These are phyloP conservation scores for Mortierella sp. DNA, from an alignment of 371 early-diverging fungal species.

Conservation along the genomic window DNA sequence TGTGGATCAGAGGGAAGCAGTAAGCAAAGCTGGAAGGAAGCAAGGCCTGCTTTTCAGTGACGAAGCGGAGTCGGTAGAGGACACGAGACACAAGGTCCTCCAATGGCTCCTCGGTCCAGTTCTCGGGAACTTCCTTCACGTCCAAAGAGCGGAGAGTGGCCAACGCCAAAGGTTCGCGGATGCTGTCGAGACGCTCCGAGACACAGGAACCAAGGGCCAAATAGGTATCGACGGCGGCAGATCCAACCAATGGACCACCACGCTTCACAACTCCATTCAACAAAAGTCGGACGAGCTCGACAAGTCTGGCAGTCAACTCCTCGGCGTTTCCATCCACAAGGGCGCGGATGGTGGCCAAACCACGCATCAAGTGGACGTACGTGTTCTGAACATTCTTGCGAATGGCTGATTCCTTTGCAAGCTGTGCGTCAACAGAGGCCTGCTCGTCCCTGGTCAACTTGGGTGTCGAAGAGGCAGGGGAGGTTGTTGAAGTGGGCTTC, in stretches of 20 bases:
- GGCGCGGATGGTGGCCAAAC: conserved; percentile 76
- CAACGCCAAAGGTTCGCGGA: conserved; percentile 69
- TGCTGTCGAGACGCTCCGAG: conserved; percentile 63
- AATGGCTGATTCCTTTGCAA: conserved; percentile 82
- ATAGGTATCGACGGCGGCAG: conserved; percentile 71
- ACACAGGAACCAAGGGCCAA: conserved; percentile 67
- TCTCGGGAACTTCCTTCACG: conserved; percentile 71
- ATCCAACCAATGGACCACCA: conserved; percentile 72
- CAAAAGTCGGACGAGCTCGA: conserved; percentile 64
- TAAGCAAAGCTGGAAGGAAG: conserved; percentile 85
- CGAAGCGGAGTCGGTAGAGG: conserved; percentile 81
- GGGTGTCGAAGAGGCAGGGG: conserved; percentile 53
- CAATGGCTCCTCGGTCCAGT: conserved; percentile 81
- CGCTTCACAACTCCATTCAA: conserved; percentile 67
- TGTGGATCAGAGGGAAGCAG: conserved; percentile 84
- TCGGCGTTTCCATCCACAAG: conserved; percentile 73
- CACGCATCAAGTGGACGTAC: conserved; percentile 67
- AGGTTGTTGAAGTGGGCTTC: conserved; percentile 65
- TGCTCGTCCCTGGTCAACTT: conserved; percentile 90
- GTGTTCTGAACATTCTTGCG: conserved; percentile 76
- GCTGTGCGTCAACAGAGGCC: conserved; percentile 78
- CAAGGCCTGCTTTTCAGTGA: conserved; percentile 76
- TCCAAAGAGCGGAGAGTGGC: conserved; percentile 81
- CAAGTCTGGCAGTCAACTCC: conserved; percentile 62
- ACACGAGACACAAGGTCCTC: conserved; percentile 77